Base-by-base conservation (phyloP, 768 basidiomycete species). In the Termitomyces sp. region DNA sequence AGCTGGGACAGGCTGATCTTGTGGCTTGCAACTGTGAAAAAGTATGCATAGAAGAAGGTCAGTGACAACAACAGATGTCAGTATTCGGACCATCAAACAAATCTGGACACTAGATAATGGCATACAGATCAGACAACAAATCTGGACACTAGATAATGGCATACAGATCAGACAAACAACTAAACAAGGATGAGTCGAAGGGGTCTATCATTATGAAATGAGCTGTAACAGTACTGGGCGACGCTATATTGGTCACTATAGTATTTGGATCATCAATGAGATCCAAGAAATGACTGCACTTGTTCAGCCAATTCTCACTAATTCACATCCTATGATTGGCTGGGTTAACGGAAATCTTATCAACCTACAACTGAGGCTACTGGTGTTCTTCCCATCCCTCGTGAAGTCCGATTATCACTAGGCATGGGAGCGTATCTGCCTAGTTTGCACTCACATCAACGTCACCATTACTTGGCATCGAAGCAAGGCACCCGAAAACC, bases 261-360 rank as follows among this genome's bases (percentile, higher is more conserved):
- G 60, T 50, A 63, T 68, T 27, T 67, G 64, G 64, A 30, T 65
- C 13, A 60, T 36, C 18, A 64, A 68, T 33, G 39, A 61, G 30
- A 45, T 65, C 27, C 48, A 53, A 46, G 32, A 45, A 26, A 34
- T 56, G 44, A 26, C 44, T 9, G 24, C 27, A n/a, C 37, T 49
- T 16, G 40, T 59, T 9, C 22, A 37, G 22, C 42, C 52, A 32
- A 26, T 51, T 26, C 33, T 62, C 16, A 14, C 39, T 34, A 43
- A 43, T 36, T 33, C 50, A 26, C 43, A 22, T 13, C 24, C 13
- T 20, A 51, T 60, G 13, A 51, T 14, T 32, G 57, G 64, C n/a
- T 60, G 55, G 36, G 37, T 65, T 8, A 60, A 59, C 16, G 42
- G 48, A 27, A 49, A 59, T 16, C 40, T 13, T 55, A 59, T 30